Conservation (phyloP, 2,329 filamentous ascomycete species). For the Calonectria ilicicola region DNA sequence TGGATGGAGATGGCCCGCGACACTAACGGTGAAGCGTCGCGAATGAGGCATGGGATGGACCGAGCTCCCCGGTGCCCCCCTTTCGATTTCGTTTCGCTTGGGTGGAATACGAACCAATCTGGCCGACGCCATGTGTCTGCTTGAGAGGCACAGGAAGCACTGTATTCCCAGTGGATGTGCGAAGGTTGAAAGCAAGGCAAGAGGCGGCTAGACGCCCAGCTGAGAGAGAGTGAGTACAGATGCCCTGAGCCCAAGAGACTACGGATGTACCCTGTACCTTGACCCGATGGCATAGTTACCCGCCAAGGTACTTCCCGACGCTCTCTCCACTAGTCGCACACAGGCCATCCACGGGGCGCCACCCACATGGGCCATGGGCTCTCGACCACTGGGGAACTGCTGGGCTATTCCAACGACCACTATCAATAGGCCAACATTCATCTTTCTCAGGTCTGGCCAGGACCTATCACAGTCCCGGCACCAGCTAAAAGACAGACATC, state of each 20-base stretch:
- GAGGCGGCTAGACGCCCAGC: neutral
- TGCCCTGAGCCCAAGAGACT: neutral
- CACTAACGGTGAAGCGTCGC: conserved; percentile 13
- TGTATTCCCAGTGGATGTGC: neutral
- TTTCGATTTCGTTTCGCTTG: conserved; percentile 3
- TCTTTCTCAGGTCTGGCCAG: neutral
- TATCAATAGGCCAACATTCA: neutral
- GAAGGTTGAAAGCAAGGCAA: neutral
- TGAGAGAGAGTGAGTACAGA: neutral
- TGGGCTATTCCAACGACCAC: neutral
- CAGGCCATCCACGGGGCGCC: conserved; percentile 9
- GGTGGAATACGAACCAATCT: neutral
- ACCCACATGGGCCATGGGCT: conserved; percentile 10
- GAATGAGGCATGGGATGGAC: conserved; percentile 6
- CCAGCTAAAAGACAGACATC: neutral
- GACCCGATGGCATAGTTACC: conserved; percentile 7
- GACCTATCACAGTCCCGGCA: conserved; percentile 4
- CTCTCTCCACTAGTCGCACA: neutral
- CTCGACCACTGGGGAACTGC: conserved; percentile 13
- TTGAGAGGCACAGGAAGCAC: neutral
- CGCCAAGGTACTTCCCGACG: conserved; percentile 4
- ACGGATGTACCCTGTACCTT: conserved; percentile 19
- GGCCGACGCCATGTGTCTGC: neutral
- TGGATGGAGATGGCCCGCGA: conserved; percentile 13
- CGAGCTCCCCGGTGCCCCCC: neutral